A percentile compares a stretch with the other conserved stretches of the same genome.
Evolutionary conservation across 2,329 filamentous ascomycete species (phyloP).

Genomic region (Fusarium coffeatum): DNA sequence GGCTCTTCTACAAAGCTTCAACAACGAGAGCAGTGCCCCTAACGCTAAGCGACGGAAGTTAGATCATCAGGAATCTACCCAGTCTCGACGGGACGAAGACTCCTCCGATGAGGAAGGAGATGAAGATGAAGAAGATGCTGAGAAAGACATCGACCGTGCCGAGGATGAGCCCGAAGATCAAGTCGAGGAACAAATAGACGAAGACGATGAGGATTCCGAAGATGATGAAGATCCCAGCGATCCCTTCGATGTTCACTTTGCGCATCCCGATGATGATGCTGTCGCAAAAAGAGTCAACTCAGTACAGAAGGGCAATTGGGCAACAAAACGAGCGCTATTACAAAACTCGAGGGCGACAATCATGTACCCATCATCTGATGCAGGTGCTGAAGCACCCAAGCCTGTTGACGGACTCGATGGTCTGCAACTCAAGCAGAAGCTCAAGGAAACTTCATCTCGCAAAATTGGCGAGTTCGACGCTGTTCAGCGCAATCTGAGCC

Average conservation of each 20-base stretch:
- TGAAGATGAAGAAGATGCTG: conserved; percentile 55
- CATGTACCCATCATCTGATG: conserved; percentile 58
- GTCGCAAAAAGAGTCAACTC: conserved; percentile 66
- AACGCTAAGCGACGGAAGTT: conserved; percentile 69
- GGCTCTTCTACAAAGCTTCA: conserved; percentile 68
- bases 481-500: conserved; percentile 73
- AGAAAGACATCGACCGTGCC: conserved; percentile 56
- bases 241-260: conserved; percentile 86
- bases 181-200: conserved; percentile 46
- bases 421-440: conserved; percentile 76
- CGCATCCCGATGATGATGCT: conserved; percentile 70
- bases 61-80: conserved; percentile 51
- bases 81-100: conserved; percentile 38
- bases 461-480: conserved; percentile 68
- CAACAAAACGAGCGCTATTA: conserved; percentile 58
- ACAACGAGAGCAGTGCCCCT: conserved; percentile 57
- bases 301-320: conserved; percentile 63
- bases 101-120: conserved; percentile 52
- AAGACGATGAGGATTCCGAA: conserved; percentile 54
- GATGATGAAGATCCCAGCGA: conserved; percentile 69
- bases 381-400: conserved; percentile 47
- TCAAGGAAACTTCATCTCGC: conserved; percentile 66
- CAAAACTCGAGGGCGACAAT: conserved; percentile 62
- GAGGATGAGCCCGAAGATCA: conserved; percentile 48
- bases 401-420: conserved; percentile 56